Evolutionary conservation across 2,329 filamentous ascomycete genomes (phyloP).

Genomic region (Monilinia fructicola): DNA sequence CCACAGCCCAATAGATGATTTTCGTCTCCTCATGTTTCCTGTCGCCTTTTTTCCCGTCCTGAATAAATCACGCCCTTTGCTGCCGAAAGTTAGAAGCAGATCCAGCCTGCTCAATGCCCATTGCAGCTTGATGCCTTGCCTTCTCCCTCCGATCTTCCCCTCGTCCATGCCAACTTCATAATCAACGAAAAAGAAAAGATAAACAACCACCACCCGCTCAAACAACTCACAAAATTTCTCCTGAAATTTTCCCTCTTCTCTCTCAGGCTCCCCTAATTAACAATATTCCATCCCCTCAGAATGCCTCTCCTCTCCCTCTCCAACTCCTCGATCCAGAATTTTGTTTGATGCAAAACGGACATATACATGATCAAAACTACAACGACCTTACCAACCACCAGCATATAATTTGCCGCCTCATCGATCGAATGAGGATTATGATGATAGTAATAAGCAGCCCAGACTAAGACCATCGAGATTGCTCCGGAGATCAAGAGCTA

Average conservation of each 20-base stretch:
- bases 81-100: neutral
- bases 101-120: neutral
- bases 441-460: neutral
- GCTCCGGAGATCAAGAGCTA: neutral
- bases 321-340: slow-evolving; percentile 1
- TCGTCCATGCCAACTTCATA: no score
- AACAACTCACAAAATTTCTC: no score
- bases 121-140: neutral
- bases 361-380: neutral
- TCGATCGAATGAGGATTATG: neutral
- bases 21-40: no score
- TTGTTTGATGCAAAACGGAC: neutral
- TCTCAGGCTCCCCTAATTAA: neutral
- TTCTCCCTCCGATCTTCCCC: neutral
- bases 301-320: slow-evolving; percentile 1
- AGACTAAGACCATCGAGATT: neutral
- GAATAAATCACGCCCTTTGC: no score
- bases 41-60: no score
- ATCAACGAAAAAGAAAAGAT: neutral
- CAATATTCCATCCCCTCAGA: neutral
- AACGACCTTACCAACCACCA: neutral
- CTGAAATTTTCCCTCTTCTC: no score
- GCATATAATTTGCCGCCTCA: neutral
- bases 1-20: neutral
- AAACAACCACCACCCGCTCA: no score